phyloP scores from a whole-genome alignment of 768 basidiomycete species.

The Coprinopsis strossmayeri region DNA sequence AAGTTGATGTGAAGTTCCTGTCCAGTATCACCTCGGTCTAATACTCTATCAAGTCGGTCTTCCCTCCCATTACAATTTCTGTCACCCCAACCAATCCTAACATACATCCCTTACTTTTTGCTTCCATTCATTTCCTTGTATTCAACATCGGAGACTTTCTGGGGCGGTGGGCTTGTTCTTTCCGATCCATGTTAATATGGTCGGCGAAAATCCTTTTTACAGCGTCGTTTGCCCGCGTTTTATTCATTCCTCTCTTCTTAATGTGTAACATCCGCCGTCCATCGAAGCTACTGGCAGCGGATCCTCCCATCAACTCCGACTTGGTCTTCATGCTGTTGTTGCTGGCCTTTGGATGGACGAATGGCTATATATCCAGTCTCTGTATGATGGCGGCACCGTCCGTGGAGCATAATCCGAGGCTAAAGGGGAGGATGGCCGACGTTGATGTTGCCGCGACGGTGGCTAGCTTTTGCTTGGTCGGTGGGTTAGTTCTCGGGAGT shows the following conservation, averaged over 20 bases:
- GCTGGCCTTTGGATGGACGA: constrained; percentile 67
- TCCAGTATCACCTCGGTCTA: neutral
- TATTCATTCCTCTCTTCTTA: constrained; percentile 86
- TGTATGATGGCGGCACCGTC: constrained; percentile 84
- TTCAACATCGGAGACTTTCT: constrained; percentile 70
- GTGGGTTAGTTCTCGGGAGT: constrained; percentile 72
- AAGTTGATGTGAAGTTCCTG: constrained; percentile 19
- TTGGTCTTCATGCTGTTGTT: constrained; percentile 68
- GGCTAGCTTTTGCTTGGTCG: constrained; percentile 70
- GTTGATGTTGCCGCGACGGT: constrained; percentile 84
- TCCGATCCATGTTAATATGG: constrained; percentile 63
- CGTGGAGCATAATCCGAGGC: constrained; percentile 66
- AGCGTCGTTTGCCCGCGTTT: constrained; percentile 61
- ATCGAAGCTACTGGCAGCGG: constrained; percentile 19
- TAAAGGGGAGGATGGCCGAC: constrained; percentile 66
- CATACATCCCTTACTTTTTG: constrained; percentile 81
- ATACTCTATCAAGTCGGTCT: constrained; percentile 57
- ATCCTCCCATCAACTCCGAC: constrained; percentile 70
- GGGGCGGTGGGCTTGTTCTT: constrained; percentile 64
- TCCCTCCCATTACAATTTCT: constrained; percentile 78
- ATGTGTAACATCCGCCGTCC: constrained; percentile 75
- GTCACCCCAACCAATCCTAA: constrained; percentile 58
- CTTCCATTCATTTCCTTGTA: constrained; percentile 66
- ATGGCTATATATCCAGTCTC: constrained; percentile 73
- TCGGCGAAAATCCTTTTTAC: constrained; percentile 53